Evolutionary conservation across 768 basidiomycete species (phyloP).

Genomic region (Serpula lacrymans): DNA sequence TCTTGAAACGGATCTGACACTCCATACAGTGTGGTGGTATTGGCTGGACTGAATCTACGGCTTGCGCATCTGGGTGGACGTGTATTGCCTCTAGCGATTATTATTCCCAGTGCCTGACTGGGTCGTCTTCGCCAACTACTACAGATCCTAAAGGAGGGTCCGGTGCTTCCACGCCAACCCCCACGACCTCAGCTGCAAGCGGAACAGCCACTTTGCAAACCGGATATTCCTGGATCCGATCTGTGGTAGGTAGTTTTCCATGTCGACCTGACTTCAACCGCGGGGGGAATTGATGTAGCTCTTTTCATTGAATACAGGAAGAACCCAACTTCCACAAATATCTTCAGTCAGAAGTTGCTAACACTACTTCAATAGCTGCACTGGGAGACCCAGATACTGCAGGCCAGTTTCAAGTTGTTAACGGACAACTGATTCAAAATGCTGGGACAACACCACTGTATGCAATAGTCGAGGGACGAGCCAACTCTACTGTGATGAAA

Average conservation of each 20-base stretch:
- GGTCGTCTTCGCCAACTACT: conserved; percentile 25
- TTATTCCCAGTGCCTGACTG: conserved; percentile 56
- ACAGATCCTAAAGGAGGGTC: conserved; percentile 13
- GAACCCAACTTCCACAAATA: conserved; percentile 62
- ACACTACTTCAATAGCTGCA: conserved; percentile 44
- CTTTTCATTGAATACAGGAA: conserved; percentile 28
- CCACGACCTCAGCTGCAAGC: conserved; percentile 28
- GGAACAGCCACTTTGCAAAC: conserved; percentile 43
- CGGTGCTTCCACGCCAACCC: conserved; percentile 1
- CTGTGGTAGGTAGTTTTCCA: conserved; percentile 38
- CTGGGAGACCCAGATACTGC: conserved; percentile 50
- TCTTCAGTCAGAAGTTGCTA: conserved; percentile 46
- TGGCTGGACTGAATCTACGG: conserved; percentile 50
- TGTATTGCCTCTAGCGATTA: conserved; percentile 44
- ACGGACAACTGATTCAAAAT: conserved; percentile 55
- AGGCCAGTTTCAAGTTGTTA: conserved; percentile 53
- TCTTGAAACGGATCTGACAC: not conserved
- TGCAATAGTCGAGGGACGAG: conserved; percentile 44
- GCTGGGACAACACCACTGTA: conserved; percentile 36
- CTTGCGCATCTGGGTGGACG: conserved; percentile 43
- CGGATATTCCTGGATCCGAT: conserved; percentile 54
- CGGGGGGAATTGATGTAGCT: conserved; percentile 1
- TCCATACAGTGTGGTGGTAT: conserved; percentile 46
- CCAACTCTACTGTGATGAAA: conserved; percentile 44
- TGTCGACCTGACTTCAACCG: not conserved